phyloP scores from a whole-genome alignment of 2,329 filamentous ascomycete species.

The Aureobasidium melanogenum region DNA sequence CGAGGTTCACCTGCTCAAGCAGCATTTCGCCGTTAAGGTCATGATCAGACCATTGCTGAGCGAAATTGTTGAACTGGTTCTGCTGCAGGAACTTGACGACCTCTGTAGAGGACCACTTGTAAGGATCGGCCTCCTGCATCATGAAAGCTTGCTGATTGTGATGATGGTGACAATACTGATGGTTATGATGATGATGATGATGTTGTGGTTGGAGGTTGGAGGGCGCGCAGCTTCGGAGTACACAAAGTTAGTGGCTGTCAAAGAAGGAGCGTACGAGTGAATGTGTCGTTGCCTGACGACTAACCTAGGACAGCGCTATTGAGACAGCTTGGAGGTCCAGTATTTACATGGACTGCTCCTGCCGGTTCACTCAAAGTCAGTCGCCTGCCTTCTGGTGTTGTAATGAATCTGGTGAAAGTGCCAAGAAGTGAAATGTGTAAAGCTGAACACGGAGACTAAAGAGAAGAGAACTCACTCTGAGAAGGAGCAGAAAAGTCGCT shows the following conservation, averaged over 20 bases:
- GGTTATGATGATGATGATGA: not conserved
- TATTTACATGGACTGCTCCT: not conserved
- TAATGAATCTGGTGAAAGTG: not conserved
- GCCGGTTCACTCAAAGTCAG: not conserved
- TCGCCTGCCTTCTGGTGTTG: not conserved
- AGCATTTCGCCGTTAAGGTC: conserved; percentile 58
- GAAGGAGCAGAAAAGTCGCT: not conserved
- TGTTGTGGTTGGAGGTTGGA: not conserved
- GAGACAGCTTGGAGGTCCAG: too few relatives aligned
- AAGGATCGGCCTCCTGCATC: conserved; percentile 50
- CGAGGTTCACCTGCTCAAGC: conserved; percentile 46
- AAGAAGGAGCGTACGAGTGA: not conserved
- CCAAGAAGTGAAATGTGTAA: not conserved
- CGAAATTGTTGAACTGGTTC: conserved; percentile 33
- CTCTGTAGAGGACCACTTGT: conserved; percentile 60
- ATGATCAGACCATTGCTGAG: conserved; percentile 49
- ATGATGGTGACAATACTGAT: not conserved
- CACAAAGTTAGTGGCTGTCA: not conserved
- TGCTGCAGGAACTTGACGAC: conserved; percentile 60
- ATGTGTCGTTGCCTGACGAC: not conserved
- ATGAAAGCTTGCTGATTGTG: not conserved
- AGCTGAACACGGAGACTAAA: not conserved
- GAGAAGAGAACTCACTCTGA: not conserved
- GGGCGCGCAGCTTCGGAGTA: not conserved
- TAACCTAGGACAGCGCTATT: not conserved